Evolutionary conservation across 192 early-diverging fungal species (phyloP).

Genomic region (Coemansia sp.): DNA sequence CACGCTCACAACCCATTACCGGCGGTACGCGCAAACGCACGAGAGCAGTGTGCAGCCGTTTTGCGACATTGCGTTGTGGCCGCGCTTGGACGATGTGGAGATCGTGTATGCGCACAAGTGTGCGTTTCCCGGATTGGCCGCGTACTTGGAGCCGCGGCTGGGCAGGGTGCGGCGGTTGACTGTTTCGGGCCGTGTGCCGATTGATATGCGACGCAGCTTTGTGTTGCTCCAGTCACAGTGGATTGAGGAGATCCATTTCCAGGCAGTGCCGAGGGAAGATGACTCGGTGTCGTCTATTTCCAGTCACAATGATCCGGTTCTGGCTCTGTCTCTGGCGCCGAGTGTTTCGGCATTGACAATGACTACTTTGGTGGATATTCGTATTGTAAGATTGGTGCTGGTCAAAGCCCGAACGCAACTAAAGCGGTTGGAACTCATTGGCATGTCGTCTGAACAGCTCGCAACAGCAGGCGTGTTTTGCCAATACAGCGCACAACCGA

Average conservation of each 20-base stretch:
- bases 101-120: conserved; percentile 48
- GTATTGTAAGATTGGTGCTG: conserved; percentile 28
- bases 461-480: conserved; percentile 11
- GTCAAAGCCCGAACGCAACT: conserved; percentile 8
- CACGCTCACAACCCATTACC: conserved; percentile 39
- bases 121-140: conserved; percentile 45
- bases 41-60: conserved; percentile 48
- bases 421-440: conserved; percentile 20
- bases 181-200: conserved; percentile 36
- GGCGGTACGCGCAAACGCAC: conserved; percentile 30
- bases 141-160: conserved; percentile 43
- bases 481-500: background rate
- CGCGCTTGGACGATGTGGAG: conserved; percentile 31
- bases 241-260: conserved; percentile 24
- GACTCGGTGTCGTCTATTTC: conserved; percentile 32
- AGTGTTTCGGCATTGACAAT: conserved; percentile 22
- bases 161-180: conserved; percentile 25
- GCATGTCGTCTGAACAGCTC: conserved; percentile 26
- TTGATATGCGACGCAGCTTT: conserved; percentile 44
- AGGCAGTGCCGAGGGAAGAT: conserved; percentile 25
- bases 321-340: conserved; percentile 5
- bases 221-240: conserved; percentile 23
- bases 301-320: conserved; percentile 23
- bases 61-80: conserved; percentile 31
- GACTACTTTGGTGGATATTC: conserved; percentile 35